Evolutionary conservation across 495 filamentous ascomycete genomes (phyloP), one percentile per base, ranked within the genome.

Genomic region (Cryomyces antarcticus): DNA sequence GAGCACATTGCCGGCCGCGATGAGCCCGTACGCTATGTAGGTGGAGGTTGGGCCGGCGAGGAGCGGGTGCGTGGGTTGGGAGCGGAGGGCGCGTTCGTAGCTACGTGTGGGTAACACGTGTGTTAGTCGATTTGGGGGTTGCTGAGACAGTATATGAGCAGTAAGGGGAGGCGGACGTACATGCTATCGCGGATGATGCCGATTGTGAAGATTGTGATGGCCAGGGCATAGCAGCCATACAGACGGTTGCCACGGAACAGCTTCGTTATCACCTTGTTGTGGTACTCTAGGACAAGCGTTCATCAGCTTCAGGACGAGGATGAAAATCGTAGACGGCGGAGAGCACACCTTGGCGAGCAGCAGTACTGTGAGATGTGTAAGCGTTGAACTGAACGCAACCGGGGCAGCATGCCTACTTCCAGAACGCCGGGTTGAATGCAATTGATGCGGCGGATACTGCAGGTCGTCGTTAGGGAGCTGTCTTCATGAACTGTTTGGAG

Each of bases 201-300:
- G 37, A 97, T 67, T 24, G 71, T 71, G 75, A 97, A 97, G 61
- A 97, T 97, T 39, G 76, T 72, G 42, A 73, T 59, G 33, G 88
- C 89, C 30, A 97, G 78, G 49, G 72, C 76, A 59, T 96, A 97
- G 76, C 88, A 95, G 43, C 77, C 89, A 48, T 71, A 65, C 52
- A 80, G 78, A 30, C 78, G 69, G 54, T 78, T 84, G 48, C 82
- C 80, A 37, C 77, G 71, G 56, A 93, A 93, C 49, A 87, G 71
- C 57, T 78, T 79, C 49, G 88, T 94, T 38, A 97, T 69, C 59
- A 79, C 69, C 60, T 82, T 82, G 59, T 78, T 82, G 63, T 78
- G 81, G 65, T 97, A 94, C 63, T 97, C 89, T 92, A 36, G 47
- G 37, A 24, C 28, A 29, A 3, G 30, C 13, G 36, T 36, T 24